These are phyloP conservation scores for Pleurotus giganteus DNA, from an alignment of 768 basidiomycete species.

Conservation along the genomic window DNA sequence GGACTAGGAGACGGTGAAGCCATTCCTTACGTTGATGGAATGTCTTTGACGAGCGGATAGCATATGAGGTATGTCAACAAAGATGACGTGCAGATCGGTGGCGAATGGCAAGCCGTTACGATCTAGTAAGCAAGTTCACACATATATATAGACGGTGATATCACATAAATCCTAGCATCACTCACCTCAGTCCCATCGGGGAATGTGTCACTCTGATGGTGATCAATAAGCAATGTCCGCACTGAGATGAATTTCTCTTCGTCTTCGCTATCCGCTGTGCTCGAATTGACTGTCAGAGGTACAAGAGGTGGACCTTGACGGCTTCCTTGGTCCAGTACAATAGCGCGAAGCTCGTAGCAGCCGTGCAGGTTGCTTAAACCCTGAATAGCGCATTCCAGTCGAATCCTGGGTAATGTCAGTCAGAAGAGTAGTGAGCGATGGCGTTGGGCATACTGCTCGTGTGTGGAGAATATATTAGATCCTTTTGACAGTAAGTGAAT, in stretches of 20 bases:
- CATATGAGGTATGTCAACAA: background rate
- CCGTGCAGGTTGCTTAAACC: background rate
- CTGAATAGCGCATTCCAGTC: background rate
- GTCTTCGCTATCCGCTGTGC: too few relatives aligned
- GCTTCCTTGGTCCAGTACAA: background rate
- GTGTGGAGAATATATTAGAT: background rate
- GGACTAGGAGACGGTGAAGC: background rate
- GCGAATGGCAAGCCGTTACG: background rate
- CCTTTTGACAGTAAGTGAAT: background rate
- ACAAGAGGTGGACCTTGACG: background rate
- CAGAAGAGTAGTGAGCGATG: too few relatives aligned
- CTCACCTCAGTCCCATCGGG: background rate
- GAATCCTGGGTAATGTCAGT: background rate
- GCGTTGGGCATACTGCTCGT: background rate
- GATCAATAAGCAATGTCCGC: background rate
- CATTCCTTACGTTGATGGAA: background rate
- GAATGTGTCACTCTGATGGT: conserved; percentile 1
- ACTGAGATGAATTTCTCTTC: background rate
- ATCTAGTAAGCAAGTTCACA: background rate
- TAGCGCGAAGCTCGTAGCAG: background rate
- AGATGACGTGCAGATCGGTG: conserved; percentile 2
- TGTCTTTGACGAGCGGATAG: background rate
- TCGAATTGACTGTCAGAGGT: background rate
- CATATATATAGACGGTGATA: background rate
- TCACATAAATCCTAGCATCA: background rate